Conservation (phyloP, 2,329 filamentous ascomycete genomes). For the Podosphaera xanthii region DNA sequence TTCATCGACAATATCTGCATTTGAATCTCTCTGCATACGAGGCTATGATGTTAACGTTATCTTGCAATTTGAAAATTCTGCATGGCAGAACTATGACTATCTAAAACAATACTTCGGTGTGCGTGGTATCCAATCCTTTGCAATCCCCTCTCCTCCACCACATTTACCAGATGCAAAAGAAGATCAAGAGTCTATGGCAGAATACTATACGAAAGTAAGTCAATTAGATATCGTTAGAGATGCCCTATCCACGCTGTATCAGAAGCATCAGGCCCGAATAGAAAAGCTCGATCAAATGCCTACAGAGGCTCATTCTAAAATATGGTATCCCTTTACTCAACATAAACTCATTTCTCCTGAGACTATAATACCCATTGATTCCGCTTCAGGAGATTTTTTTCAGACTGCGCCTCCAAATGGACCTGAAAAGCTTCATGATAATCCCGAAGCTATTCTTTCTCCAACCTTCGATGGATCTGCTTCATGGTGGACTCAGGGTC, state of each 20-base stretch:
- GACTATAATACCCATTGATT: constrained; percentile 55
- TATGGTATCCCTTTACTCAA: constrained; percentile 81
- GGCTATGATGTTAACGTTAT: constrained; percentile 56
- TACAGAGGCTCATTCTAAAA: constrained; percentile 32
- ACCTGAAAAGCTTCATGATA: neutral
- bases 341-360: constrained; percentile 38
- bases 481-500: constrained; percentile 79
- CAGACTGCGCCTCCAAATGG: constrained; percentile 24
- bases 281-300: constrained; percentile 37
- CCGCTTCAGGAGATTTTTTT: constrained; percentile 58
- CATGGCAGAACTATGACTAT: constrained; percentile 47
- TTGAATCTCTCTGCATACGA: constrained; percentile 52
- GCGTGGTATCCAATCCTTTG: constrained; percentile 31
- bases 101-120: constrained; percentile 42
- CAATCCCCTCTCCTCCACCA: constrained; percentile 35
- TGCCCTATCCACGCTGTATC: constrained; percentile 28
- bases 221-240: constrained; percentile 19
- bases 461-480: constrained; percentile 65
- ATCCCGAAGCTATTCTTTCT: constrained; percentile 22
- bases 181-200: constrained; percentile 33
- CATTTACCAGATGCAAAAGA: constrained; percentile 17
- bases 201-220: constrained; percentile 36
- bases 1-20: constrained; percentile 56
- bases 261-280: constrained; percentile 32
- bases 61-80: constrained; percentile 41